A percentile compares a stretch with the other conserved stretches of the same genome.
phyloP scores from a whole-genome alignment of 257 asterid species.

The Solanum etuberosum region DNA sequence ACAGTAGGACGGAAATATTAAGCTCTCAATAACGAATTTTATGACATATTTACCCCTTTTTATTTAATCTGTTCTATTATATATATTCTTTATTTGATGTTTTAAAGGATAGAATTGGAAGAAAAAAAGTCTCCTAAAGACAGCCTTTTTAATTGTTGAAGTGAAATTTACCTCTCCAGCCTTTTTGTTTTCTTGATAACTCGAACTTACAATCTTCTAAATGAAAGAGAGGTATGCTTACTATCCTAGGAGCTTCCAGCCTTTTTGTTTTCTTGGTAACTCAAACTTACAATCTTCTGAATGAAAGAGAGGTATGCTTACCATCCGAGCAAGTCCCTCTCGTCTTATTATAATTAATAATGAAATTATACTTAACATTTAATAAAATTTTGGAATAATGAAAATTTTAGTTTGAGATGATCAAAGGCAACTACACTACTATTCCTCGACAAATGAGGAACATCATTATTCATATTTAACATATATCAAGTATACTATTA shows the following conservation, averaged over 20 bases:
- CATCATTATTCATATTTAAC: neutral
- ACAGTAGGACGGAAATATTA: neutral
- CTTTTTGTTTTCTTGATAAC: too few relatives aligned
- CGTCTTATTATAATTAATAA: too few relatives aligned
- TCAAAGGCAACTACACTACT: neutral
- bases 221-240: too few relatives aligned
- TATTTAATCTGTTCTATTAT: neutral
- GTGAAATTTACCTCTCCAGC: neutral
- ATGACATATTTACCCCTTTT: constrained; percentile 4
- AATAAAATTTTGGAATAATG: too few relatives aligned
- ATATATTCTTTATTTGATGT: neutral
- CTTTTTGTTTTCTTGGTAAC: too few relatives aligned
- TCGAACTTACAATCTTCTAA: neutral
- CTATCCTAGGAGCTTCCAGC: neutral
- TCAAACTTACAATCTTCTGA: neutral
- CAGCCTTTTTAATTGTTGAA: neutral
- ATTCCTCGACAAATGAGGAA: neutral
- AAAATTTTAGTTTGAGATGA: neutral
- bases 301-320: too few relatives aligned
- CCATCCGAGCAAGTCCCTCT: neutral
- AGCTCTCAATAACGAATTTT: neutral
- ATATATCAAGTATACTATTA: neutral
- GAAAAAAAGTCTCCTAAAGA: neutral
- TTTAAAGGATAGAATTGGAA: neutral
- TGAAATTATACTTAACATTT: too few relatives aligned